Base-by-base conservation (phyloP, 2,329 filamentous ascomycete genomes). In the Alternaria consortialis region DNA sequence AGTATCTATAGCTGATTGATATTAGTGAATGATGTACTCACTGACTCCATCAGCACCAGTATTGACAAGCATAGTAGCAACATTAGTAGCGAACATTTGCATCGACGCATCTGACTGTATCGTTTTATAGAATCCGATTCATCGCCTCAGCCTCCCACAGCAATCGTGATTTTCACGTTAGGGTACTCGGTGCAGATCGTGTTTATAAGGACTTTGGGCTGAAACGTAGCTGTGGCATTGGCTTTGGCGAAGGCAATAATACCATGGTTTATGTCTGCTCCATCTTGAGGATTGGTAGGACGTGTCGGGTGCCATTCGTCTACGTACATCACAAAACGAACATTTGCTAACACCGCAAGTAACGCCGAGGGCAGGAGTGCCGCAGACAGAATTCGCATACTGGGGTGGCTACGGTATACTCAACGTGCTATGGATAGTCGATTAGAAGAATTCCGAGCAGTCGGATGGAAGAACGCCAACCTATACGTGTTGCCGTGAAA, bases 121-220 rank as follows among this genome's bases (percentile, higher is more conserved):
- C 0, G 85, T 89, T 2, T 60, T 75, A 0, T 85, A 83, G 70
- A 91, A 93, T 0, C 89, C 90, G 7, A 77, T 74, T 85, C 88
- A 61, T 92, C 88, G 0, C 90, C 90, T 90, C 91, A 93, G 53
- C 90, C 91, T 11, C 91, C 91, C 64, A 93, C 87, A 20, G 91
- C 90, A 37, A 93, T 83, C 80, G 90, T 84, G 23, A 93, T 77
- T 66, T 90, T 88, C 20, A 88, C 88, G 27, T 81, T 81, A 0
- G 83, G 73, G 56, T 88, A 90, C 20, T 86, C 79, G 15, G 78
- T 77, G 17, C 87, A 84, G 44, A 88, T 80, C 4, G 83, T 80
- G 0, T 77, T 71, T 2, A 89, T 75, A 1, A 83, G 73, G 74
- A 85, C 82, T 66, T 88, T 89, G 0, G 87, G 86, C 53, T 80